Evolutionary conservation across 2,329 filamentous ascomycete species (phyloP), one percentile per base, ranked within the genome.

Genomic region (Trematosphaeria pertusa): DNA sequence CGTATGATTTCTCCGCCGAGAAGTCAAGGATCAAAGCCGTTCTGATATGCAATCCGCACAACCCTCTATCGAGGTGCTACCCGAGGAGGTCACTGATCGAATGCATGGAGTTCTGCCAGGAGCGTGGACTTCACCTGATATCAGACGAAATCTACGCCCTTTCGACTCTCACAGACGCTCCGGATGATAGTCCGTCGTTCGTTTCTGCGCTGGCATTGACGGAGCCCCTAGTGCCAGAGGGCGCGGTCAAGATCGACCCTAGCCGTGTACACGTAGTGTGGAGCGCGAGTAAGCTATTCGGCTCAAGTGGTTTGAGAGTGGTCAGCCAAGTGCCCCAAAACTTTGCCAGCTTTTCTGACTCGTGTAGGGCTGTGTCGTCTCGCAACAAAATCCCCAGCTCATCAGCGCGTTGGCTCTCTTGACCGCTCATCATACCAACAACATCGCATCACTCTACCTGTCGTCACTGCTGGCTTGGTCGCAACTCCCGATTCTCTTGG

Each of bases 81-180:
- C 55, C 56, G 1, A 59, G 53, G 26, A 52, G 58, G 18, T 54
- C 56, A 0, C 28, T 69, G 3, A 52, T 67, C 1, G 65, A 66
- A 18, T 56, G 64, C 31, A 58, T 69, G 59, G 64, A 68, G 21
- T 68, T 68, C 22, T 69, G 65, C 26, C 64, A 67, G 31, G 63
- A 69, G 33, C 50, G 60, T 1, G 56, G 52, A 1, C 48, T 69
- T 10, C 65, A 69, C 41, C 36, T 67, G 2, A 62, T 69, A 12
- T 61, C 47, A 8, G 65, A 69, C 31, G 65, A 69, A 30, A 43
- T 62, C 4, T 61, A 55, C 19, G 64, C 61, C 5, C 43, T 67
- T 0, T 46, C 53, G 3, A 37, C 37, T 5, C 44, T 68, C 8
- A 48, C 52, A 0, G 46, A 17, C 6, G 31, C 36, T 3, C 42